Percentiles rank a stretch among this genome's conserved stretches.
Evolutionary conservation across 331 rosid species (phyloP).

Genomic region (Acacia concinna): DNA sequence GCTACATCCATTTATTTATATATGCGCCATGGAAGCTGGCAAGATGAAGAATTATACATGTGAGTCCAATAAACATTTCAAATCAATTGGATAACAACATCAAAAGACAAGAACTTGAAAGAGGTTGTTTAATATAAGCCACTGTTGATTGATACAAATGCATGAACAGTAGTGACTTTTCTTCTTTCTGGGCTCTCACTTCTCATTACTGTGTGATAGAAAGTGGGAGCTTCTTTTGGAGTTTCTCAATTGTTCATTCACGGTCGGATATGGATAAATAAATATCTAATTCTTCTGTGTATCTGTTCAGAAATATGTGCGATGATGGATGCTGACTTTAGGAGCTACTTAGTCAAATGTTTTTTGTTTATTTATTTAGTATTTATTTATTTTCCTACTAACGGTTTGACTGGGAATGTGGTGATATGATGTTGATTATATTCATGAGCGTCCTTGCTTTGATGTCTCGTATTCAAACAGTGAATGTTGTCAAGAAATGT

Average conservation of each 20-base stretch:
- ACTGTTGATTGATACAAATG: background rate
- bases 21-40: background rate
- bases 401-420: background rate
- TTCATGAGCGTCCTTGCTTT: background rate
- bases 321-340: background rate
- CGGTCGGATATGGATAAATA: background rate
- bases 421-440: background rate
- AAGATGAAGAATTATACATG: background rate
- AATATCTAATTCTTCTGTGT: background rate
- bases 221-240: background rate
- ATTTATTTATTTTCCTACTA: background rate
- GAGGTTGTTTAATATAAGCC: background rate
- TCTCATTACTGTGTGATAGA: background rate
- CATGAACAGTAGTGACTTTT: background rate
- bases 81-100: background rate
- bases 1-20: background rate
- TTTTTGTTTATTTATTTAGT: no score
- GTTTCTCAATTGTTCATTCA: background rate
- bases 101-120: background rate
- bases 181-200: background rate
- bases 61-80: background rate
- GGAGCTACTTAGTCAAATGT: background rate
- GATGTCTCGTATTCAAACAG: background rate
- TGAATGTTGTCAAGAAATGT: background rate
- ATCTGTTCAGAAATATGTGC: background rate